Base-by-base conservation (phyloP, 441 rosid genomes). In the Cnidoscolus chayamansa region DNA sequence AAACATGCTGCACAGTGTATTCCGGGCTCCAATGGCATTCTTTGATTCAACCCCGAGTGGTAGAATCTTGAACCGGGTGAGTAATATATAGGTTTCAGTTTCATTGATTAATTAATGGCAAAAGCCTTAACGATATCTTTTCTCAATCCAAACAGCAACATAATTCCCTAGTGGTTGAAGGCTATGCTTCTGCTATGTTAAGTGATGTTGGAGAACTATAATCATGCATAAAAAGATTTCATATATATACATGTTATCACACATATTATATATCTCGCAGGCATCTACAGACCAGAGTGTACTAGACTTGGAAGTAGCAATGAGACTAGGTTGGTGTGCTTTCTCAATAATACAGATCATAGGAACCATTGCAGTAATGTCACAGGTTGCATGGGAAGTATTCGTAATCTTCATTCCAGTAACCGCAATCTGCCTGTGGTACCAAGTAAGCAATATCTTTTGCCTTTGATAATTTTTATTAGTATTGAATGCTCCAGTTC, bases 371-470 rank as follows among this genome's bases (percentile, higher is more conserved):
- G 86, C 86, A 31, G 98, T 93, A 19, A 95, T 93, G 97, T 90
- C 99, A 51, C 97, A 95, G 73, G 98, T 89, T 67, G 99, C 98
- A 61, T 95, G 99, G 99, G 81, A 95, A 88, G 98, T 95, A 73
- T 95, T 92, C 74, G 84, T 89, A 76, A 86, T 95, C 83, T 95
- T 95, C 88, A 93, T 95, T 85, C 99, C 99, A 45, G 98, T 93
- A 66, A 89, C 97, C 51, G 96, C 90, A 71, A 82, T 91, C 76
- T 95, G 99, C 76, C 85, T 95, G 63, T 93, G 97, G 89, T 95
- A 95, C 80, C 99, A 93, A 80, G 99, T 91, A 92, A 80, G 86
- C 68, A 15, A 62, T 61, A 30, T 54, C 17, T 70, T 56, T 72
- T 73, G 0, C 59, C 70, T 40, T 74, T 25, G 25, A 25, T 25